Evolutionary conservation across 1,139 yeast species (phyloP), one percentile per base, ranked within the genome.

Genomic region (Candida sanyaensis): DNA sequence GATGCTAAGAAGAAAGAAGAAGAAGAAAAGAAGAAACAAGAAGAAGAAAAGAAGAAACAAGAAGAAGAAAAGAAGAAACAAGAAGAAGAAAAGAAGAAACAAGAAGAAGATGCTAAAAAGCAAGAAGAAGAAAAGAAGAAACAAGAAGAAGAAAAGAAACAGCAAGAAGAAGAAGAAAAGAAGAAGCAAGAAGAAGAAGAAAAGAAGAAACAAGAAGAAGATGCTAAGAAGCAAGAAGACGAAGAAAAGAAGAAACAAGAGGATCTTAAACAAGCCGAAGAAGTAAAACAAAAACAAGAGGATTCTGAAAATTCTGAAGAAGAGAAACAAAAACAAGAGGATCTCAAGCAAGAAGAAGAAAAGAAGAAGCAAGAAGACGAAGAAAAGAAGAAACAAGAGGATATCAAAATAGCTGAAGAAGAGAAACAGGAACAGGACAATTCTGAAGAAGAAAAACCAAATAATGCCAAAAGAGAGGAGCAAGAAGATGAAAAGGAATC

Each of bases 1-100:
- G 44, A 49, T 39, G 42, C 49, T 36, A 45, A 46, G 31, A 52
- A 56, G 31, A 46, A 48, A 29, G 51, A 47, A 42, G 52, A 48
- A 41, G 53, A 50, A 31, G 44, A 51, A 37, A 53, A 51, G 44
- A 50, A 51, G 31, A 33, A 43, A n/a, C 43, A 55, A 44, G 52
- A 52, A 41, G 50, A 54, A 37, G 46, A 46, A 47, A 50, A 49
- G 29, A 55, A 43, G 37, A 48, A 43, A 34, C 12, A 40, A 12
- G 37, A 42, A 37, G 47, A 37, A 12, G 45, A 45, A 33, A 42
- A 43, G 17, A 30, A 12, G 43, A 41, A 38, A 26, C 23, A 33
- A 12, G 29, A 43, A n/a, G 39, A 49, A n/a, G 37, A 31, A 40
- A 47, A 42, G 49, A 48, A 41, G 46, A 45, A 39, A 21, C 17